phyloP scores from a whole-genome alignment of 306 rosid species.

The Amphicarpaea edgeworthii region DNA sequence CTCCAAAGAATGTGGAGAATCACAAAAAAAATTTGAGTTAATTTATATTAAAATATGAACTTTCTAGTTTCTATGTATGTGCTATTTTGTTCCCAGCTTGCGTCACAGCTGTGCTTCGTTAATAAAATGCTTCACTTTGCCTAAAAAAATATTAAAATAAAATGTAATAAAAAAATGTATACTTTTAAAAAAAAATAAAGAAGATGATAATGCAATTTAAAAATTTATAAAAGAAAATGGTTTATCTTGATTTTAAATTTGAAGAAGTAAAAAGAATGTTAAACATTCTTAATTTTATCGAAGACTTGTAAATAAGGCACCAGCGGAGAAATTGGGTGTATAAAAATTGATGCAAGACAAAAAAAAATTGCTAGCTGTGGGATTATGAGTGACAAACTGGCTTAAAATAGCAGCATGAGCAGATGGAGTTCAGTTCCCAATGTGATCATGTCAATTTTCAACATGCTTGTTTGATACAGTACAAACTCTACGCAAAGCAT shows the following conservation, averaged over 20 bases:
- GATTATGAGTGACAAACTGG: neutral
- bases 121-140: too few relatives aligned
- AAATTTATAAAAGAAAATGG: neutral
- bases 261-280: neutral
- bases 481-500: conserved; percentile 45
- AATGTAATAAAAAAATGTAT: neutral
- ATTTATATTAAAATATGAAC: neutral
- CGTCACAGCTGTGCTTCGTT: too few relatives aligned
- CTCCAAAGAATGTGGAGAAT: neutral
- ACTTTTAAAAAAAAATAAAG: neutral
- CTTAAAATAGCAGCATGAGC: conserved; percentile 42
- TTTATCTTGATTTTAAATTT: neutral
- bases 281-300: neutral
- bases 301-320: neutral
- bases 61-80: too few relatives aligned
- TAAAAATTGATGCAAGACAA: conserved; percentile 43
- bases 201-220: neutral
- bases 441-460: conserved; percentile 36
- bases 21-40: neutral
- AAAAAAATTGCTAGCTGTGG: conserved; percentile 33
- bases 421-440: conserved; percentile 25
- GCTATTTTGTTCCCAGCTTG: too few relatives aligned
- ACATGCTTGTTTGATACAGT: conserved; percentile 28
- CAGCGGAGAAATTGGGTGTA: neutral
- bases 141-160: too few relatives aligned